Base-by-base conservation (phyloP, 2,329 filamentous ascomycete species). In the Diaporthe amygdali region DNA sequence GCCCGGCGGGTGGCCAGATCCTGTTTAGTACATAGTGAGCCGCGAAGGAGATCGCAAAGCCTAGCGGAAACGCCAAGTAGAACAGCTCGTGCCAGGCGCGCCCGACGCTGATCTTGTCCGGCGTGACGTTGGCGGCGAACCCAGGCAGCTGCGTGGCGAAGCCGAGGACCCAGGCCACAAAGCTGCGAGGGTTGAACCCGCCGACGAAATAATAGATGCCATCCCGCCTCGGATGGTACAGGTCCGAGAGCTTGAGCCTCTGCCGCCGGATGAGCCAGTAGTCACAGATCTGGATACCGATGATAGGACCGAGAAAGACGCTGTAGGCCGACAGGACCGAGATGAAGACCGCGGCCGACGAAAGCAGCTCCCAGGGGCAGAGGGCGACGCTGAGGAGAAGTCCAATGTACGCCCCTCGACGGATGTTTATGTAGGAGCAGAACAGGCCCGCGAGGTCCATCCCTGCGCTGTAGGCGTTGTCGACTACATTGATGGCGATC, bases 361-460 rank as follows among this genome's bases (percentile, higher is more conserved):
- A 81, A 4, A 89, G 78, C 0, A 89, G 79, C 69, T 88, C 79
- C 87, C 87, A 90, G 0, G 87, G 87, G 71, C 84, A 84, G 46
- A 84, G 56, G 20, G 56, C 56, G 41, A 63, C 41, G 56, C 56
- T 63, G 41, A 63, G 56, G 27, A 80, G 0, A 81, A 84, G 80
- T 5, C 82, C 84, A 49, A 90, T 47, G 56, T 63, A 63, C 8
- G 83, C 82, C 1, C 88, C 89, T 2, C 88, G 83, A 5, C 87
- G 80, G 70, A 90, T 89, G 76, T 88, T 89, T 78, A 90, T 84
- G 72, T 85, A 89, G 49, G 80, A 82, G 0, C 87, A 87, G 70
- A 84, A 84, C 0, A 89, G 77, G 1, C 84, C 85, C 0, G 87
- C 83, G 61, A 90, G 79, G 74, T 90, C 89, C 81, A 90, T 88